Conservation (phyloP, 768 basidiomycete species). For the Vararia minispora region DNA sequence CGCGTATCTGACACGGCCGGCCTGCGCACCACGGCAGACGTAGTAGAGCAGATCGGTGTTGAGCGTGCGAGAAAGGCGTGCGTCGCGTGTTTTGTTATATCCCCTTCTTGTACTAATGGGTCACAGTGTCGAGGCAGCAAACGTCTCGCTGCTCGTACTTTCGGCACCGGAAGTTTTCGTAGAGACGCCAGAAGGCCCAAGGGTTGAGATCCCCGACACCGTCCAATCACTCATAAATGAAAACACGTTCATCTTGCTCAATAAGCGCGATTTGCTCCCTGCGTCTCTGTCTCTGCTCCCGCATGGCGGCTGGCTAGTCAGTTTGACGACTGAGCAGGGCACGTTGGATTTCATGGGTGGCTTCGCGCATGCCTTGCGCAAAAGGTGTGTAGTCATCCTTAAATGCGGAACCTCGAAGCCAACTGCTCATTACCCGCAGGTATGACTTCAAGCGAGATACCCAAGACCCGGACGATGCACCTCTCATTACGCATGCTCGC, state of each 20-base stretch:
- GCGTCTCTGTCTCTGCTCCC: conserved; percentile 1
- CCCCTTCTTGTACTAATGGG: neutral
- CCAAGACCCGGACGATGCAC: conserved; percentile 26
- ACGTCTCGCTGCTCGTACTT: conserved; percentile 72
- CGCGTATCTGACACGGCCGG: conserved; percentile 83
- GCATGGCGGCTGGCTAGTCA: conserved; percentile 39
- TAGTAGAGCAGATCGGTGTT: conserved; percentile 76
- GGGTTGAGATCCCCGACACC: conserved; percentile 30
- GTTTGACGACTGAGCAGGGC: conserved; percentile 49
- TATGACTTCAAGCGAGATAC: conserved; percentile 7
- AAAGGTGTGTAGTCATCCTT: conserved; percentile 41
- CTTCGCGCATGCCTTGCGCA: conserved; percentile 39
- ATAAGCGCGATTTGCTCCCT: conserved; percentile 58
- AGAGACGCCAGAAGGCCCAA: conserved; percentile 1
- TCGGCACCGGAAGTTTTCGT: conserved; percentile 42
- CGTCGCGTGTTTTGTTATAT: conserved; percentile 18
- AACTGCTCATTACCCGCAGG: conserved; percentile 7
- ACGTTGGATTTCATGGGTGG: conserved; percentile 47
- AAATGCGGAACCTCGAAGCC: neutral
- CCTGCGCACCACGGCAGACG: conserved; percentile 52
- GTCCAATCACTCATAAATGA: conserved; percentile 38
- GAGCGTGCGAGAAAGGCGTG: conserved; percentile 61
- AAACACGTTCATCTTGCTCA: conserved; percentile 61
- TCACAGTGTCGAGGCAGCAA: conserved; percentile 50
- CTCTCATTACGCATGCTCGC: conserved; percentile 68